These are phyloP conservation scores for Monilinia polystroma DNA, from an alignment of 2,329 filamentous ascomycete genomes.

Conservation along the genomic window DNA sequence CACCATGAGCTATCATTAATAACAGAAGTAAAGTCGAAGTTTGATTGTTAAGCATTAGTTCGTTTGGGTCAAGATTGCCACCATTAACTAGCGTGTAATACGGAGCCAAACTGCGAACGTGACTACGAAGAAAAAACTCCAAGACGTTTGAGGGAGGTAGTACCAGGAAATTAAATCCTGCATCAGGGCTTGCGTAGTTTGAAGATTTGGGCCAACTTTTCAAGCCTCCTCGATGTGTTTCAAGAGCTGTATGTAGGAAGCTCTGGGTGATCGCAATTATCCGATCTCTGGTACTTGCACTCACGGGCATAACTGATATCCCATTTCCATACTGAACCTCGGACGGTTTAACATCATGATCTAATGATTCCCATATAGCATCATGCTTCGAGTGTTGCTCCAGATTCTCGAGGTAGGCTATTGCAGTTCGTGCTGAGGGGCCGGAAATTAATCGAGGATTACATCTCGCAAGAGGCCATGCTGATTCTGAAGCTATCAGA, in stretches of 20 bases:
- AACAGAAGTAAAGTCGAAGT: constrained; percentile 65
- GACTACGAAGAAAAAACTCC: constrained; percentile 65
- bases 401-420: constrained; percentile 52
- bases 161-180: constrained; percentile 61
- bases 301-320: constrained; percentile 47
- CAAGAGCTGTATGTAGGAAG: constrained; percentile 68
- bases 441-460: constrained; percentile 48
- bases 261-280: constrained; percentile 70
- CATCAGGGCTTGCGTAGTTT: constrained; percentile 43
- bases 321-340: constrained; percentile 25
- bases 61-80: constrained; percentile 63
- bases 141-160: constrained; percentile 65
- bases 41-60: constrained; percentile 65
- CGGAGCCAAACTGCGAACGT: constrained; percentile 63
- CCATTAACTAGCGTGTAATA: constrained; percentile 64
- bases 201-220: constrained; percentile 37
- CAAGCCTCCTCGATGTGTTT: constrained; percentile 56
- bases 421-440: constrained; percentile 50
- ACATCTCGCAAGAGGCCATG: constrained; percentile 54
- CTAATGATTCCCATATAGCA: constrained; percentile 48
- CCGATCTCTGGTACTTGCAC: constrained; percentile 59
- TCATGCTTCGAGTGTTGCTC: constrained; percentile 52
- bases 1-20: constrained; percentile 71
- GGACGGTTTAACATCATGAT: constrained; percentile 39
- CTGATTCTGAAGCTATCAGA: constrained; percentile 49